Evolutionary conservation across 371 early-diverging fungal species (phyloP), one percentile per base, ranked within the genome.

Genomic region (Capniomyces stellatus): DNA sequence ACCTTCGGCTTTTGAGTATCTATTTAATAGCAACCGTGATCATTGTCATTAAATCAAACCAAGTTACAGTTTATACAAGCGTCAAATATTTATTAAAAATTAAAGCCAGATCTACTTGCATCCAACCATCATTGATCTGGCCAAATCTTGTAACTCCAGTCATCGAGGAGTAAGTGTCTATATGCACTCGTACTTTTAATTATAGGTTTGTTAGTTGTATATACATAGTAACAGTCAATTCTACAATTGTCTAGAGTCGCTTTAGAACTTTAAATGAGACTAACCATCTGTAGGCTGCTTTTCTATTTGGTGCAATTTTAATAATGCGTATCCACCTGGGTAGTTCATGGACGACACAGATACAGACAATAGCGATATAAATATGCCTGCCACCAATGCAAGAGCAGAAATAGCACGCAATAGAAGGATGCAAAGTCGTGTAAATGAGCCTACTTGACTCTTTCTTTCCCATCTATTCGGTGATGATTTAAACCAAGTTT

Each of bases 101-200:
- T 10, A 46, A 46, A 25, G 46, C 46, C 6, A 18, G 18, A 28
- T 29, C 6, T 22, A 41, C 58, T n/a, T 67, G 67, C 8, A 46
- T 23, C 67, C 67, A 67, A 50, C 54, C 61, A 2, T 13, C 3
- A 6, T 54, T 43, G 22, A 47, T 18, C 54, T 75, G 68, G 0
- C 82, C 80, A 60, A 89, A 94, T 23, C 84, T 77, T 3, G 85
- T 76, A 8, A 77, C 87, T 29, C 93, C 95, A 22, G 87, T 87
- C 77, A 86, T 87, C n/a, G 88, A 85, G 0, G 89, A 73, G 28
- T 68, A 75, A 2, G 71, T 71, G 66, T 89, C 93, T 49, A 92
- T 73, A 66, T 94, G 95, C 2, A 90, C 77, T 10, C 56, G 44
- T 15, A 65, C 70, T 46, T 46, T 25, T 1, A 63, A 35, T 12